phyloP scores from a whole-genome alignment of 768 basidiomycete species.

The Leucosporidium scottii region DNA sequence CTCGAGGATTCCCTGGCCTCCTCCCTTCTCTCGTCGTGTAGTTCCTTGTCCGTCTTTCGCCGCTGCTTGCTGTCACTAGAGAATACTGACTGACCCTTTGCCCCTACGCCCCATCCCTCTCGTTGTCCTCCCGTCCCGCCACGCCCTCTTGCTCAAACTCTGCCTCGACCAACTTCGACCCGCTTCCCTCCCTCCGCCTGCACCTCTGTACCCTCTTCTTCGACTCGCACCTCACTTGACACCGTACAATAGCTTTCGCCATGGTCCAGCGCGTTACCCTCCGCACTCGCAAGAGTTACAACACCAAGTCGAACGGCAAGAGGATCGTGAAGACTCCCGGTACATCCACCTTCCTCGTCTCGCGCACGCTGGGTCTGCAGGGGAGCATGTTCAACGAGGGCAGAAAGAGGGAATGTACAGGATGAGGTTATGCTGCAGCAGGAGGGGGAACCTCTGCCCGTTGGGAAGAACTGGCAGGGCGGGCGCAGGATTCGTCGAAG shows the following conservation, averaged over 20 bases:
- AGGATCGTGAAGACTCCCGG: constrained; percentile 97
- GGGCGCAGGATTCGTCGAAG: not conserved
- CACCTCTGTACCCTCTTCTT: not conserved
- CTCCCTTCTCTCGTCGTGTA: no score
- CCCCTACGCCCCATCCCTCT: no score
- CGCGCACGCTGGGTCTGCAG: not conserved
- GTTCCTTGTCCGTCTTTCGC: no score
- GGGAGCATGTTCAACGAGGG: not conserved
- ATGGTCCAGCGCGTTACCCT: constrained; percentile 99
- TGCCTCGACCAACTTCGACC: no score
- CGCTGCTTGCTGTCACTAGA: no score
- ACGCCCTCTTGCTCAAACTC: no score
- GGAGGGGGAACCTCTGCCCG: not conserved
- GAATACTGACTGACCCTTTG: no score
- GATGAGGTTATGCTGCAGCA: not conserved
- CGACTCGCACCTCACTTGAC: not conserved
- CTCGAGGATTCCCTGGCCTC: no score
- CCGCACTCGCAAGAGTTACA: constrained; percentile 96
- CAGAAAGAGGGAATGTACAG: not conserved
- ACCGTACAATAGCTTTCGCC: constrained; percentile 3
- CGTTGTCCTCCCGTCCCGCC: no score
- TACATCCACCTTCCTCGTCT: constrained; percentile 22
- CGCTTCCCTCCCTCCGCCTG: not conserved
- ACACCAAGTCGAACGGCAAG: constrained; percentile 92
- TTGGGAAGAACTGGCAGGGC: not conserved